phyloP scores from a whole-genome alignment of 805 yeast species.

The Monosporozyma siamensis region DNA sequence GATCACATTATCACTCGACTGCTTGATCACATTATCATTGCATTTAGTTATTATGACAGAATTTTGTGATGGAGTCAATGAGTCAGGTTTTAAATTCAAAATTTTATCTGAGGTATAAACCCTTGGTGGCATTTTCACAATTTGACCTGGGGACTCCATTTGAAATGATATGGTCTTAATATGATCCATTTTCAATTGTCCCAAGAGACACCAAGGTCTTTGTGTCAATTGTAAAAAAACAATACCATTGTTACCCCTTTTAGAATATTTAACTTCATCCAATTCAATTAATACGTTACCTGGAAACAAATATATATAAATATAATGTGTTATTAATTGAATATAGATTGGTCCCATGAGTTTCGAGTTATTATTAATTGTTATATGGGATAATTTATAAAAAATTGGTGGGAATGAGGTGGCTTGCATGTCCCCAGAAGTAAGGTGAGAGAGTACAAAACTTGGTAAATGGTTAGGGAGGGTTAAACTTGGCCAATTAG shows the following conservation, averaged over 20 bases:
- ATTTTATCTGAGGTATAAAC: not conserved
- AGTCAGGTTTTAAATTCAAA: slow-evolving; percentile 6
- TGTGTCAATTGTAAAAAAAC: too few relatives aligned
- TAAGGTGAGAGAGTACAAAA: not conserved
- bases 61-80: slow-evolving; percentile 16
- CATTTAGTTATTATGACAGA: slow-evolving; percentile 14
- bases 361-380: too few relatives aligned
- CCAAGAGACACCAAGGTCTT: not conserved
- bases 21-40: slow-evolving; percentile 1
- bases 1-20: too few relatives aligned
- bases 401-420: too few relatives aligned
- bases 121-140: not conserved
- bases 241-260: too few relatives aligned
- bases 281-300: too few relatives aligned
- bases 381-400: too few relatives aligned
- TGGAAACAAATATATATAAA: too few relatives aligned
- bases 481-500: not conserved
- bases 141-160: not conserved
- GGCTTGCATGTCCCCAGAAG: not conserved
- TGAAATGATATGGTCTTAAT: not conserved
- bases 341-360: too few relatives aligned
- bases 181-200: not conserved
- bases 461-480: not conserved
- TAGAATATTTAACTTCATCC: not conserved
- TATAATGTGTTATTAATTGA: too few relatives aligned